phyloP scores from a whole-genome alignment of 2,329 filamentous ascomycete species.

The Periglandula ipomoeae region DNA sequence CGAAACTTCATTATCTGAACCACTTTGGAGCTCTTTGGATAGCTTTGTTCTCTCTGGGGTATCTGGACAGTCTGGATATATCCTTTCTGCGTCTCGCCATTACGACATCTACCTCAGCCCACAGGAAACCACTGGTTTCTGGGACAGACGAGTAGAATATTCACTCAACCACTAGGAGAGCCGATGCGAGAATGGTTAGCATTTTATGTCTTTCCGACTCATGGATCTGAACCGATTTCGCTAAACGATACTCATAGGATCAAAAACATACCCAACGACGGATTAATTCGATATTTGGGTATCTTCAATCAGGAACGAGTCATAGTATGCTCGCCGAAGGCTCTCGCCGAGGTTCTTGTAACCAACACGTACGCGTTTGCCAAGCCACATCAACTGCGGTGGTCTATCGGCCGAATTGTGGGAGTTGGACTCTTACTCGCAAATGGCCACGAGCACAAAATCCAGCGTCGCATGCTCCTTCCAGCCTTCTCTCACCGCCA shows the following conservation, averaged over 20 bases:
- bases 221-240: not conserved
- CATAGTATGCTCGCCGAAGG: conserved; percentile 48
- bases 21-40: too few relatives aligned
- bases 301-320: conserved; percentile 48
- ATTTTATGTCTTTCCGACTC: not conserved
- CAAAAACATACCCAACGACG: conserved; percentile 50
- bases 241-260: conserved; percentile 32
- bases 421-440: conserved; percentile 43
- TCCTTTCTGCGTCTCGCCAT: conserved; percentile 38
- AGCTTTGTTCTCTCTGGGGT: too few relatives aligned
- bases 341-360: conserved; percentile 54
- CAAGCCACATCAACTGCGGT: conserved; percentile 57
- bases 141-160: conserved; percentile 29
- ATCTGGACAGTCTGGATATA: too few relatives aligned
- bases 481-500: conserved; percentile 24
- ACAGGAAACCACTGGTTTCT: conserved; percentile 32
- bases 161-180: not conserved
- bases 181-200: not conserved
- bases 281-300: conserved; percentile 54
- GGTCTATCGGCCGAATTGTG: conserved; percentile 71
- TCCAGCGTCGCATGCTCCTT: conserved; percentile 21
- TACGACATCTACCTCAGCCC: conserved; percentile 38
- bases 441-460: conserved; percentile 24
- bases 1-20: too few relatives aligned
- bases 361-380: conserved; percentile 57